phyloP scores from a whole-genome alignment of 2,329 filamentous ascomycete species.

The Dactylellina sp. region DNA sequence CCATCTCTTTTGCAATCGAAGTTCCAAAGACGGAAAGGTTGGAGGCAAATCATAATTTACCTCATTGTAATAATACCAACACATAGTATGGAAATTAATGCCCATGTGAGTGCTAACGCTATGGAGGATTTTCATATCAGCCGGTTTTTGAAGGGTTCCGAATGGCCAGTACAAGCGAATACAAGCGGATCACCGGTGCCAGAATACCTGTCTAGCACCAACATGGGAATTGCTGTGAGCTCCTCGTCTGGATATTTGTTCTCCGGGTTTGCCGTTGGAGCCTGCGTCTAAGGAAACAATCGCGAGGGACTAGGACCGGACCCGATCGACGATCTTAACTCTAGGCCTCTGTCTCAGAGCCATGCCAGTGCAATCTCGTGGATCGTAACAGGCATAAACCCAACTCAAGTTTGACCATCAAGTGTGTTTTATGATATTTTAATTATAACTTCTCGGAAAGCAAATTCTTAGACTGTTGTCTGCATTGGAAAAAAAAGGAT shows the following conservation, averaged over 20 bases:
- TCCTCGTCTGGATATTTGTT: slow-evolving; percentile 12
- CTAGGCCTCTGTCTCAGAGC: slow-evolving; percentile 22
- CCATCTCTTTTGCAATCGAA: slow-evolving; percentile 18
- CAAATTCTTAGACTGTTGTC: neutral
- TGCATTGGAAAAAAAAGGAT: slow-evolving; percentile 1
- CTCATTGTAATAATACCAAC: neutral
- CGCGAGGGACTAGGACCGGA: slow-evolving; percentile 23
- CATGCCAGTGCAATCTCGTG: neutral
- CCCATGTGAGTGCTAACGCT: slow-evolving; percentile 10
- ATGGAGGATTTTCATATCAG: slow-evolving; percentile 30
- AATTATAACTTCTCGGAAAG: neutral
- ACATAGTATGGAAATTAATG: neutral
- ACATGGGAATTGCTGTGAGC: slow-evolving; percentile 24
- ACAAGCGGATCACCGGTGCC: slow-evolving; percentile 19
- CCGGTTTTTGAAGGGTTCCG: slow-evolving; percentile 14
- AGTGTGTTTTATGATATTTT: slow-evolving; percentile 40
- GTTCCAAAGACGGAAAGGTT: slow-evolving; percentile 6
- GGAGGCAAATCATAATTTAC: slow-evolving; percentile 20
- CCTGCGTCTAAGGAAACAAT: slow-evolving; percentile 54
- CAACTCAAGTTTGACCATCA: slow-evolving; percentile 1
- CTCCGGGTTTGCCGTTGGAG: neutral
- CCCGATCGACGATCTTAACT: slow-evolving; percentile 10
- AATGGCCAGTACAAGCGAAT: slow-evolving; percentile 45
- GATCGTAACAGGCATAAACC: slow-evolving; percentile 8
- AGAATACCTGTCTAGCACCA: slow-evolving; percentile 30